phyloP scores from a whole-genome alignment of 148 eudicot species.

The Amaranthus cruentus region DNA sequence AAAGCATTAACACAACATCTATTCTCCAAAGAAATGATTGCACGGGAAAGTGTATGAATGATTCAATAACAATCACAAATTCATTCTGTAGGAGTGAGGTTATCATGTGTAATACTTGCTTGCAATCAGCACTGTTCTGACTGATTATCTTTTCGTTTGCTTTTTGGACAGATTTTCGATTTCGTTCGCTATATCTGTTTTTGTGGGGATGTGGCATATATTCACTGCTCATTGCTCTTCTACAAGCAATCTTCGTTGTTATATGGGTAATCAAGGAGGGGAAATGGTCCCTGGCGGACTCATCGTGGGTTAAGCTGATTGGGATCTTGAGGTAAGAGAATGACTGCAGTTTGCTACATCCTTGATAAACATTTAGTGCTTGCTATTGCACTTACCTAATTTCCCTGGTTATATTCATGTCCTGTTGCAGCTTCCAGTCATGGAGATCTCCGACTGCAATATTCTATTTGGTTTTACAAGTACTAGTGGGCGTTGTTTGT shows the following conservation, averaged over 20 bases:
- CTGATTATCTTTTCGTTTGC: not conserved
- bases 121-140: not conserved
- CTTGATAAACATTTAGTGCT: not conserved
- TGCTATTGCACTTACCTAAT: not conserved
- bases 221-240: constrained; percentile 56
- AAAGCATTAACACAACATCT: too few relatives aligned
- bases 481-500: constrained; percentile 50
- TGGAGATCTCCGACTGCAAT: constrained; percentile 59
- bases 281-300: constrained; percentile 47
- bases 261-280: constrained; percentile 46
- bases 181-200: constrained; percentile 34
- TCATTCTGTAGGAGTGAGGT: too few relatives aligned
- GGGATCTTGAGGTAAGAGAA: constrained; percentile 71
- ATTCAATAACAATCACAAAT: too few relatives aligned
- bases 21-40: too few relatives aligned
- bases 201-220: constrained; percentile 64
- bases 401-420: constrained; percentile 19
- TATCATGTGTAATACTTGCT: too few relatives aligned
- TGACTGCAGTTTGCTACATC: constrained; percentile 17
- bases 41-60: too few relatives aligned
- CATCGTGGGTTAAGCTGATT: constrained; percentile 68
- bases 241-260: constrained; percentile 51
- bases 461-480: constrained; percentile 49
- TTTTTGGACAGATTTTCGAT: constrained; percentile 50
- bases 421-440: constrained; percentile 49